A percentile compares a stretch with the other conserved stretches of the same genome.
Evolutionary conservation across 495 filamentous ascomycete species (phyloP).

Genomic region (Talaromyces trachyspermus): DNA sequence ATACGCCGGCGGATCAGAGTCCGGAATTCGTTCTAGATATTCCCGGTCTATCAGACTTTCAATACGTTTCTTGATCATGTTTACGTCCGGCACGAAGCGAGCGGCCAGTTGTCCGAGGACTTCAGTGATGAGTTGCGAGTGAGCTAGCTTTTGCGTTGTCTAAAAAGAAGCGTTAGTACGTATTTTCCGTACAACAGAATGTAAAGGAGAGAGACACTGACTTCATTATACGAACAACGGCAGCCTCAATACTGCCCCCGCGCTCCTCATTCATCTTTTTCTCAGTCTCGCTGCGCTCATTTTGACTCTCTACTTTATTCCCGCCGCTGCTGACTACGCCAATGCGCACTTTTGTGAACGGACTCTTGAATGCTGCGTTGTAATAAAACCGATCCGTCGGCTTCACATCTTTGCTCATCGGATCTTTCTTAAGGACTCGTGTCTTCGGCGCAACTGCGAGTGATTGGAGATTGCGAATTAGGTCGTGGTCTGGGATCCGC

Average conservation of each 20-base stretch:
- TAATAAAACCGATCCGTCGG: constrained; percentile 74
- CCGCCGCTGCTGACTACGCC: constrained; percentile 57
- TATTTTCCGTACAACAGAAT: no score
- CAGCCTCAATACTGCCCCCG: constrained; percentile 73
- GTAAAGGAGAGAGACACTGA: constrained; percentile 34
- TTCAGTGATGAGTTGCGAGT: constrained; percentile 77
- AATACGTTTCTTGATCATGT: constrained; percentile 89
- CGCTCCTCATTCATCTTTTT: constrained; percentile 78
- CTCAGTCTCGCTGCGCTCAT: constrained; percentile 81
- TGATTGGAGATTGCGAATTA: constrained; percentile 75
- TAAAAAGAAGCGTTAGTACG: no score
- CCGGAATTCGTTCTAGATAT: constrained; percentile 83
- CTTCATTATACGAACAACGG: constrained; percentile 95
- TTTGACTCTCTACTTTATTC: constrained; percentile 78
- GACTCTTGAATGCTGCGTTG: constrained; percentile 77
- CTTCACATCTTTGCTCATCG: constrained; percentile 75
- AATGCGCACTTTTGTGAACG: constrained; percentile 79
- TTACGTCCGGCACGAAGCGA: constrained; percentile 83
- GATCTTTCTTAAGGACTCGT: constrained; percentile 73
- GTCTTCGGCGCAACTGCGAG: constrained; percentile 82
- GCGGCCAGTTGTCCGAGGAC: constrained; percentile 69
- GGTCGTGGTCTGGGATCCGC: constrained; percentile 70
- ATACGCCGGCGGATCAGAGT: constrained; percentile 60
- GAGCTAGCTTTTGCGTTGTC: constrained; percentile 82
- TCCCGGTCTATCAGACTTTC: constrained; percentile 88